Evolutionary conservation across 1,284 basidiomycete genomes (phyloP).

Genomic region (Ustilago lituana): DNA sequence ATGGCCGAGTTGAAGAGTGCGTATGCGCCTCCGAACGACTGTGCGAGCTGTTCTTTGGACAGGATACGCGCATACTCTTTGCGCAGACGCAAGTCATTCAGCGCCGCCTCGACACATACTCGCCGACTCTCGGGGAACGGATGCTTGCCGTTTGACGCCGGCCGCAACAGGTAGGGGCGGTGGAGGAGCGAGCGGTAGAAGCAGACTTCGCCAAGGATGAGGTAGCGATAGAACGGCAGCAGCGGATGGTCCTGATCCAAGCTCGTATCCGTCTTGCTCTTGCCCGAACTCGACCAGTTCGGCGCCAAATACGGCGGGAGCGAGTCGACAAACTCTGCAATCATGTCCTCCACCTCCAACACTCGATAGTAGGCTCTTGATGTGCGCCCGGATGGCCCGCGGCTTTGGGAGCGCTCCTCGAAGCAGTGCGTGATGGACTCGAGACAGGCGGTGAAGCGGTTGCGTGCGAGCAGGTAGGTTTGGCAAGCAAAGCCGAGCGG

Average conservation of each 20-base stretch:
- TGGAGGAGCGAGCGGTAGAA: constrained; percentile 51
- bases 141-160: constrained; percentile 42
- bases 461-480: constrained; percentile 40
- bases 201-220: constrained; percentile 44
- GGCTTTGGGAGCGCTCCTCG: constrained; percentile 34
- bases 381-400: constrained; percentile 29
- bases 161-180: constrained; percentile 40
- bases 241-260: constrained; percentile 46
- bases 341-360: constrained; percentile 48
- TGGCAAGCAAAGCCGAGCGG: constrained; percentile 45
- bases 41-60: constrained; percentile 39
- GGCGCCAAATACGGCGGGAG: constrained; percentile 42
- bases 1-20: constrained; percentile 52
- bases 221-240: constrained; percentile 44
- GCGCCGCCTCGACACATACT: constrained; percentile 42
- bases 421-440: constrained; percentile 50
- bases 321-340: constrained; percentile 46
- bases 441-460: constrained; percentile 40
- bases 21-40: constrained; percentile 47
- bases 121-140: constrained; percentile 42
- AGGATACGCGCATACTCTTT: constrained; percentile 35
- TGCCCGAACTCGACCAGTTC: constrained; percentile 32
- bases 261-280: constrained; percentile 40
- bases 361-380: constrained; percentile 43
- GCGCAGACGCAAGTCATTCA: constrained; percentile 45